Base-by-base conservation (phyloP, 1,284 basidiomycete genomes). In the Fomitopsis betulina region DNA sequence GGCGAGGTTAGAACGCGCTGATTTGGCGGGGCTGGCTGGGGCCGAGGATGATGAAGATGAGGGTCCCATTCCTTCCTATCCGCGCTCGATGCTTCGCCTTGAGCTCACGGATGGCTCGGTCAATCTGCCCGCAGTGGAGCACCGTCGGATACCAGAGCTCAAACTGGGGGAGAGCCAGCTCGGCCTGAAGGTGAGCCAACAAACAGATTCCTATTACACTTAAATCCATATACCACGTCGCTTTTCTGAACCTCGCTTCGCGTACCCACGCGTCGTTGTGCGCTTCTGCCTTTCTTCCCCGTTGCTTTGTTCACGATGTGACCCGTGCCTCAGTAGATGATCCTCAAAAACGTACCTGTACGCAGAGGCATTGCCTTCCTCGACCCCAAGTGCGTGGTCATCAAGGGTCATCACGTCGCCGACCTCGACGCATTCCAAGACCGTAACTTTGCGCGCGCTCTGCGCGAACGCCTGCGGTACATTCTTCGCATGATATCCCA, bases 41-140 rank as follows among this genome's bases (percentile, higher is more conserved):
- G 78, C 76, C 2, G 70, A 70, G 5, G 81, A 79, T 19, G 84
- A 82, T 42, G 88, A 87, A 55, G 87, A 84, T 37, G 87, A 87
- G 64, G 86, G 86, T 0, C 83, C 86, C 0, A 78, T 91, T 59
- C 89, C 90, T 2, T 87, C 82, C 60, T 93, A 87, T 68, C 82
- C 89, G 5, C 75, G 87, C 49, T 79, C 82, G 33, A 90, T 88
- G 82, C 75, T 93, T 54, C 79, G 74, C 38, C 76, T 93, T 35
- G 76, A 84, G 61, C 71, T 93, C 52, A 85, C 80, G 58, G 91
- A 93, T 65, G 90, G 90, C 25, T 67, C 73, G 2, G 79, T 77
- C 2, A 77, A 71, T 2, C 67, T 92, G 21, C 76, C 77, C n/a
- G 90, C 87, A 2, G 84, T 91, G 60, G 90, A 93, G 66, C 88